Evolutionary conservation across 2,329 filamentous ascomycete genomes (phyloP), one percentile per base, ranked within the genome.

Genomic region (Aspergillus caelatus): DNA sequence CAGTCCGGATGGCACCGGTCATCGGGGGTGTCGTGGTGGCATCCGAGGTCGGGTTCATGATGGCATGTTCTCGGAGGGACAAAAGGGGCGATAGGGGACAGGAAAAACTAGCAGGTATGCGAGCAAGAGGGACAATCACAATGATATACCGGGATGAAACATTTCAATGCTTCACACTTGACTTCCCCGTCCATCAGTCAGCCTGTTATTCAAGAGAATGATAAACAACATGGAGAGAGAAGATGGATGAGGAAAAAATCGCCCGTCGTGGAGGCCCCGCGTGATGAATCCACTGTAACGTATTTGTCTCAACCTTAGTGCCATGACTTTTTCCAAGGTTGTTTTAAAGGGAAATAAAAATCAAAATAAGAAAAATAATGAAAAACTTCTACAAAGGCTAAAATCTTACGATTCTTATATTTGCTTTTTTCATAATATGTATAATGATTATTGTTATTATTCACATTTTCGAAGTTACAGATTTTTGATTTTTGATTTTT

Each of bases 41-140:
- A 64, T 67, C 70, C 46, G 65, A 60, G 46, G 58, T 68, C 39
- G 68, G 64, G 55, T 73, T 71, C 72, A 74, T 74, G 65, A 56
- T 66, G 64, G 64, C 64, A 66, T 71, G 66, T 68, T 70, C 63
- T 52, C 48, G 48, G 48, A 41, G 19, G 48, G 19, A 52, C 26
- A 52, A 52, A 52, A 32, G 48, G 28, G 48, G 48, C 48, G 48
- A 52, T 32, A 48, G 28, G 21, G 12, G 28, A 21, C 48, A 32
- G 48, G n/a, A 34, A 12, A 28, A 12, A 30, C 23, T 50, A 50
- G 28, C 28, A 32, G 26, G 28, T 52, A 52, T 52, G 16, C 48
- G 48, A 52, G 26, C 26, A 30, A 52, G 46, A 52, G 28, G 28
- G n/a, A 34, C 48, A 32, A 52, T 52, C 30, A 52, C 48, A 52